Percentiles rank a stretch among this genome's conserved stretches.
phyloP scores from a whole-genome alignment of 805 yeast genomes.

The Candida ponderosae region DNA sequence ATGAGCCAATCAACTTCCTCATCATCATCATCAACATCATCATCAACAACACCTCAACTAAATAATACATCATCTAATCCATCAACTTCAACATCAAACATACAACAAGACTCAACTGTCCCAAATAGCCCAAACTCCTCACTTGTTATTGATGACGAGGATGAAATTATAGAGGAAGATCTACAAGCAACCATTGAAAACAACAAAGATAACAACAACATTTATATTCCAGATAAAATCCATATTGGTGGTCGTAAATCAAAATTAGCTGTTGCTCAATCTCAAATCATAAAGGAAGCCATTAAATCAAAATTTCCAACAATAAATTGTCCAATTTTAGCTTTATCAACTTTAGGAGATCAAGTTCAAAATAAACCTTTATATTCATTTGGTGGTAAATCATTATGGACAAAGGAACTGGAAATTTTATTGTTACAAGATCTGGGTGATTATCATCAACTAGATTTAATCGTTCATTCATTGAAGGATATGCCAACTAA shows the following conservation, averaged over 20 bases:
- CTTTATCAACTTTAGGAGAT: slow-evolving; percentile 86
- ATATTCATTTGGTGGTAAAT: slow-evolving; percentile 93
- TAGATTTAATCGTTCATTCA: slow-evolving; percentile 90
- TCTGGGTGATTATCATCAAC: slow-evolving; percentile 53
- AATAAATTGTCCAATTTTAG: slow-evolving; percentile 64
- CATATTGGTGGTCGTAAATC: slow-evolving; percentile 86
- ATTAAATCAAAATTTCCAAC: slow-evolving; percentile 58
- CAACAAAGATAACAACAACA: slow-evolving; percentile 3
- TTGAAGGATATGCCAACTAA: slow-evolving; percentile 89
- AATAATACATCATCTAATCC: too few relatives aligned
- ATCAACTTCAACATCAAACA: not conserved
- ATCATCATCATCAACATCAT: slow-evolving; percentile 3
- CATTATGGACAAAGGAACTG: slow-evolving; percentile 93
- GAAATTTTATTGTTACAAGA: slow-evolving; percentile 66
- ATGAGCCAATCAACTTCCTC: slow-evolving; percentile 8
- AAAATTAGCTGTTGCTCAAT: slow-evolving; percentile 78
- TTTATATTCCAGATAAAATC: slow-evolving; percentile 19
- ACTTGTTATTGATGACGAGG: slow-evolving; percentile 1
- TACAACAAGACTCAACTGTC: too few relatives aligned
- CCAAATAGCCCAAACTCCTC: slow-evolving; percentile 7
- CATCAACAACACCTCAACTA: too few relatives aligned
- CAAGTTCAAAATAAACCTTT: slow-evolving; percentile 77
- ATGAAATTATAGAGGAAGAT: not conserved
- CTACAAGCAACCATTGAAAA: too few relatives aligned
- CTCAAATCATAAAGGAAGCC: slow-evolving; percentile 57